Percentiles rank a stretch among this genome's conserved stretches.
These are phyloP conservation scores for Thamnidium elegans DNA, from an alignment of 192 early-diverging fungal genomes.

Conservation along the genomic window DNA sequence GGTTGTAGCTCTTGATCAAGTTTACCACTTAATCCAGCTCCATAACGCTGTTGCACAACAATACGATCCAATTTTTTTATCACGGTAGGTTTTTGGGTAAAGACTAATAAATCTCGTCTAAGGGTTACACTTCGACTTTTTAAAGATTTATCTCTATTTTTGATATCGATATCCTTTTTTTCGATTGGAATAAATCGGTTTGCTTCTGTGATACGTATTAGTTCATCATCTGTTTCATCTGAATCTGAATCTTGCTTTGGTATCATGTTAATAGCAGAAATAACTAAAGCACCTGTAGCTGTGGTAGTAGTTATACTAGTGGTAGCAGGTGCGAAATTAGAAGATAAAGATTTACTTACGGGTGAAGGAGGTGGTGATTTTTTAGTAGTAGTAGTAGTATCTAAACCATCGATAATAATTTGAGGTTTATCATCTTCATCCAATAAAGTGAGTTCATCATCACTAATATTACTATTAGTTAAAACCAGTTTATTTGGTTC, in stretches of 20 bases:
- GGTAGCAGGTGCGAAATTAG: no score
- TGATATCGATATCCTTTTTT: conserved; percentile 1
- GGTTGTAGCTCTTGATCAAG: background rate
- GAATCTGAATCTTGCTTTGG: conserved; percentile 2
- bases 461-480: background rate
- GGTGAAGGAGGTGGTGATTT: no score
- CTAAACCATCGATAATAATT: no score
- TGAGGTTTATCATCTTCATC: no score
- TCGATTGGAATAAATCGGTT: conserved; percentile 19
- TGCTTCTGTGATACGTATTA: conserved; percentile 19
- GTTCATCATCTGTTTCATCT: conserved; percentile 2
- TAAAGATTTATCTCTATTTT: background rate
- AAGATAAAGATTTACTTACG: no score
- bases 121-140: background rate
- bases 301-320: no score
- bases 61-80: conserved; percentile 11
- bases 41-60: conserved; percentile 14
- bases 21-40: conserved; percentile 7
- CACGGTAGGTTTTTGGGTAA: conserved; percentile 16
- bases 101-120: conserved; percentile 14
- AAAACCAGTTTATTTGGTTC: conserved; percentile 5
- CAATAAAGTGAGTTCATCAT: background rate
- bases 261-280: no score
- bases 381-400: no score
- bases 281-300: no score